A percentile compares a stretch with the other conserved stretches of the same genome.
Conservation (phyloP, 306 rosid species). For the Begonia fuchsioides region DNA sequence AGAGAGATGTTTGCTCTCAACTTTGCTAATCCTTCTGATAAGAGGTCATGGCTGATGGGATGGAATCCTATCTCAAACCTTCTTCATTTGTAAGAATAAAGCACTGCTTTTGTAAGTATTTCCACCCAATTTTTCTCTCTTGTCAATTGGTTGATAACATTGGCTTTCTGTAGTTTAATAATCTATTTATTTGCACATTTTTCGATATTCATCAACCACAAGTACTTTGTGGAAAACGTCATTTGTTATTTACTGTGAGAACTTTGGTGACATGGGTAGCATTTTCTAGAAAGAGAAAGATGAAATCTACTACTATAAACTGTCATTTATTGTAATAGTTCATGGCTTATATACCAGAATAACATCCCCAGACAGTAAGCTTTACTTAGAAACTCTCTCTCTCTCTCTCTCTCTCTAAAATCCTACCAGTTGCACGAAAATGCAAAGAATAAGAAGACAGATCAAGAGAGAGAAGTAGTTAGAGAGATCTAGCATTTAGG, state of each 20-base stretch:
- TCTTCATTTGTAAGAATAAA: conserved; percentile 41
- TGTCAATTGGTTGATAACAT: background rate
- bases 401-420: background rate
- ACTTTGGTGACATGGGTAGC: too few species aligned
- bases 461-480: background rate
- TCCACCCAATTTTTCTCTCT: conserved; percentile 5
- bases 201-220: too few species aligned
- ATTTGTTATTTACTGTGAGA: too few species aligned
- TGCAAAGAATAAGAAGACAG: background rate
- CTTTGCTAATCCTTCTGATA: conserved; percentile 78
- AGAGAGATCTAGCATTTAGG: conserved; percentile 47
- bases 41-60: conserved; percentile 74
- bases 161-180: background rate
- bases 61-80: conserved; percentile 84
- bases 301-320: too few species aligned
- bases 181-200: too few species aligned
- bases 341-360: too few species aligned
- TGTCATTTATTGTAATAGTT: too few species aligned
- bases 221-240: too few species aligned
- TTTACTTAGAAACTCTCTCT: too few species aligned
- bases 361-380: too few species aligned
- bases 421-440: background rate
- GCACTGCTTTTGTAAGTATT: conserved; percentile 20
- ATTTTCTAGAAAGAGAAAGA: too few species aligned
- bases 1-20: conserved; percentile 95